Conservation (phyloP, 768 basidiomycete species). For the Mycena vitilis region DNA sequence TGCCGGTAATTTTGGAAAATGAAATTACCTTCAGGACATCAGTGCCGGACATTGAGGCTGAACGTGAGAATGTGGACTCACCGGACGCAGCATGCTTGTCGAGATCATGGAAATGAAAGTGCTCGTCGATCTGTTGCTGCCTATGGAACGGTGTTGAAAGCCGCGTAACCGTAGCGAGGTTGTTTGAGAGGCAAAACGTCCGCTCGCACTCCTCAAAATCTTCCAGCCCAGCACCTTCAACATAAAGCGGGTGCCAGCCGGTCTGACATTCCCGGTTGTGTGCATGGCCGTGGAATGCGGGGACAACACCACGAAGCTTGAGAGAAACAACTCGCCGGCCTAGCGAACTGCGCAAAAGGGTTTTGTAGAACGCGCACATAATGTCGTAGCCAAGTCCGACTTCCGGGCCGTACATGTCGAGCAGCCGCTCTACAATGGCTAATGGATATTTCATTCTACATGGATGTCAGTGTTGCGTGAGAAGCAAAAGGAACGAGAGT, state of each 20-base stretch:
- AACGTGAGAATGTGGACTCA: too few species aligned
- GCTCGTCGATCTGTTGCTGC: conserved; percentile 42
- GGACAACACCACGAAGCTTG: conserved; percentile 30
- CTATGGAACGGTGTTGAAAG: too few species aligned
- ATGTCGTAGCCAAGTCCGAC: conserved; percentile 43
- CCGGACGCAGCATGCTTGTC: conserved; percentile 39
- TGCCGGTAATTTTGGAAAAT: conserved; percentile 8
- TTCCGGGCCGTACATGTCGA: conserved; percentile 30
- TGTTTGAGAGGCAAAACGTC: too few species aligned
- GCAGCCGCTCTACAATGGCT: conserved; percentile 33
- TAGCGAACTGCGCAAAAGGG: conserved; percentile 37
- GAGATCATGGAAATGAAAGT: conserved; percentile 35
- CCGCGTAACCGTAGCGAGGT: too few species aligned
- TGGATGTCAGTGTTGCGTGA: not conserved
- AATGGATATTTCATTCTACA: conserved; percentile 45
- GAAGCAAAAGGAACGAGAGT: not conserved
- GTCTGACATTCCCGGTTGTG: conserved; percentile 45
- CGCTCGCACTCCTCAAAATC: conserved; percentile 46
- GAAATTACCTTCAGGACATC: too few species aligned
- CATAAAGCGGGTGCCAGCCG: conserved; percentile 37
- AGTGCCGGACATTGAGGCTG: too few species aligned
- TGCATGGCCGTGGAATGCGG: conserved; percentile 42
- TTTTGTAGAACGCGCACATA: conserved; percentile 42
- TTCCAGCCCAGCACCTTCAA: conserved; percentile 44
- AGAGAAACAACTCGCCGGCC: conserved; percentile 24